Conservation (phyloP, 2,329 filamentous ascomycete genomes). For the Thelonectria blattea region DNA sequence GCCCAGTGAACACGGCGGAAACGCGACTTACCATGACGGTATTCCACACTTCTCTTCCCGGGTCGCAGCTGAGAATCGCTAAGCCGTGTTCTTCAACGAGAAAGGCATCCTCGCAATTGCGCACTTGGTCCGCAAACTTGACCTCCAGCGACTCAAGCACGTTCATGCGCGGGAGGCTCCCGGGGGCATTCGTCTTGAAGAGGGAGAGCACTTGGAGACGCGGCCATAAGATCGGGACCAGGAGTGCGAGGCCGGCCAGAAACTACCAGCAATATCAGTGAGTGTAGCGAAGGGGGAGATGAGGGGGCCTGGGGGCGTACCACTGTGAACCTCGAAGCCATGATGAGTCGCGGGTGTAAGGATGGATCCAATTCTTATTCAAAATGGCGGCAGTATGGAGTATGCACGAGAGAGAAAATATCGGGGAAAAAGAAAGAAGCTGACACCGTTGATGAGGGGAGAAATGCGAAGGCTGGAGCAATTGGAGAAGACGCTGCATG, state of each 20-base stretch:
- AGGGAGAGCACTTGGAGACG: neutral
- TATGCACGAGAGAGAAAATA: too few relatives aligned
- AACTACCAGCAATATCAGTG: neutral
- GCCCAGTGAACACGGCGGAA: neutral
- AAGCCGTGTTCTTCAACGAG: conserved; percentile 44
- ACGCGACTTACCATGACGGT: conserved; percentile 46
- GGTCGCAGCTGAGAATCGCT: conserved; percentile 47
- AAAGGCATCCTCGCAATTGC: conserved; percentile 49
- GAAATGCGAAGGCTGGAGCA: neutral
- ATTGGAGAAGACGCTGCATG: too few relatives aligned
- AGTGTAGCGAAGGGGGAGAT: too few relatives aligned
- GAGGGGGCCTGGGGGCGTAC: neutral
- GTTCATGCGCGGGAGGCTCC: conserved; percentile 37
- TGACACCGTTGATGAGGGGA: too few relatives aligned
- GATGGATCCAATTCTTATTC: neutral
- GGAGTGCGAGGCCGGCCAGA: neutral
- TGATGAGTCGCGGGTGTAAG: neutral
- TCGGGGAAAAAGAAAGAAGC: too few relatives aligned
- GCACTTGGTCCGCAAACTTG: conserved; percentile 46
- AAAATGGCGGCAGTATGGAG: too few relatives aligned
- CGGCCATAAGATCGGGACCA: neutral
- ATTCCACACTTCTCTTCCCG: conserved; percentile 49
- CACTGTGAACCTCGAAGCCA: neutral
- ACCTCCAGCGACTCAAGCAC: conserved; percentile 37
- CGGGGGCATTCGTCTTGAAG: conserved; percentile 41